Base-by-base conservation (phyloP, 73 alveolate genomes). In the Diophrys appendiculata region DNA sequence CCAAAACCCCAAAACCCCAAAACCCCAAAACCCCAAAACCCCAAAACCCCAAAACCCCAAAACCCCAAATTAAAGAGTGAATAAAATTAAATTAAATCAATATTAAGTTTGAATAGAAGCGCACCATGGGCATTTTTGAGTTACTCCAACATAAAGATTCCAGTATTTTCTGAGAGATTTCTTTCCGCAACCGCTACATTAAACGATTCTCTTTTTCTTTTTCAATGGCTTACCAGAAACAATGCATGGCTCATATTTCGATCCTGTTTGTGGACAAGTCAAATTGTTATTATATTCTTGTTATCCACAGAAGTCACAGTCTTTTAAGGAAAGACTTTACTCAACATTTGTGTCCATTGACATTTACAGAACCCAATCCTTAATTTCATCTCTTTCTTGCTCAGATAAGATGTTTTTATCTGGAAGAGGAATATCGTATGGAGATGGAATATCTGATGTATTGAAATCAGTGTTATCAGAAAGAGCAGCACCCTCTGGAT, bases 371-470 rank as follows among this genome's bases (percentile, higher is more conserved):
- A 97, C 96, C 99, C 99, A 97, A 80, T 97, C 97, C 54, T 95
- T 90, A 29, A 97, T 94, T 81, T 92, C 97, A 56, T 97, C 99
- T 81, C 98, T 90, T 72, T 96, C 96, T 75, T 86, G 90, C 31
- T 89, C 96, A 75, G 85, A 71, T 28, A 96, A 85, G 34, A 97
- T 54, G 86, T 95, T 97, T 82, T 95, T 93, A 52, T 91, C 98
- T 64, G 99, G 98, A 55, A 96, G 91, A 72, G 98, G 98, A 69
- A 95, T 96, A 76, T 96, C 99, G 77, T 69, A 88, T 52, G 99
- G 97, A 69, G 98, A 92, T 24, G 98, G 98, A 73, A 97, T 84
- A 88, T 97, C 99, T 72, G 99, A 96, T 69, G 92, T 98, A 89
- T 94, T 85, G 88, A 97, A 96, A 68, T 95, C 99, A 67, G 98